Evolutionary conservation across 495 filamentous ascomycete genomes (phyloP).

Genomic region (Chaetomidium leptoderma): DNA sequence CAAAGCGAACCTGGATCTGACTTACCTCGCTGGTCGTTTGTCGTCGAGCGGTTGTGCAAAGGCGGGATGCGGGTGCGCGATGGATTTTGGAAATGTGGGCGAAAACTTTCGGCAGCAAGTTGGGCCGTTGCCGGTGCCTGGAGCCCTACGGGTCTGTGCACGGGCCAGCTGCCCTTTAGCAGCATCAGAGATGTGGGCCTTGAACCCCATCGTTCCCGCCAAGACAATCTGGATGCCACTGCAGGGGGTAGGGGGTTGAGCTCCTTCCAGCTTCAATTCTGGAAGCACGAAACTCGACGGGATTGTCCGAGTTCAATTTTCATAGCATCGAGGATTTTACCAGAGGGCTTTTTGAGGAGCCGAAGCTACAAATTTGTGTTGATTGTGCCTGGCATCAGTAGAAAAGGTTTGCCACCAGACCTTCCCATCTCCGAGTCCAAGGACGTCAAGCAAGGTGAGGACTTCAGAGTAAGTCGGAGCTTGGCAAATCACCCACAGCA

Average conservation of each 20-base stretch:
- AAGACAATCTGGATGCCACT: not conserved
- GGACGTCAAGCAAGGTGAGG: too few relatives aligned
- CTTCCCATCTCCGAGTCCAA: too few relatives aligned
- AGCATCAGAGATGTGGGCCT: not conserved
- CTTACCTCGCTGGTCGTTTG: slow-evolving; percentile 28
- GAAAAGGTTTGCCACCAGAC: too few relatives aligned
- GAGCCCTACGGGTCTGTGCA: slow-evolving; percentile 16
- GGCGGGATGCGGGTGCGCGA: slow-evolving; percentile 15
- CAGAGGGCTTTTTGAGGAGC: too few relatives aligned
- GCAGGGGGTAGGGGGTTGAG: too few relatives aligned
- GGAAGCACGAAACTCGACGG: too few relatives aligned
- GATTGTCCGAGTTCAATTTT: too few relatives aligned
- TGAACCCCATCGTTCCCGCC: not conserved
- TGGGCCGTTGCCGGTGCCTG: slow-evolving; percentile 20
- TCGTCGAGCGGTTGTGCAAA: slow-evolving; percentile 23
- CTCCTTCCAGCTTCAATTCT: too few relatives aligned
- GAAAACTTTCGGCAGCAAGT: slow-evolving; percentile 31
- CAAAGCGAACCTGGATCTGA: slow-evolving; percentile 9
- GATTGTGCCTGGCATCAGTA: too few relatives aligned
- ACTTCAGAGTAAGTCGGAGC: too few relatives aligned
- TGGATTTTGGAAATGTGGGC: slow-evolving; percentile 36
- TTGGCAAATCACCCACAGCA: not conserved
- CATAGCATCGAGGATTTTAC: too few relatives aligned
- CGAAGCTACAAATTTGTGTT: too few relatives aligned
- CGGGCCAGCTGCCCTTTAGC: not conserved